Conservation (phyloP, 1,284 basidiomycete genomes). For the Naganishia liquefaciens region DNA sequence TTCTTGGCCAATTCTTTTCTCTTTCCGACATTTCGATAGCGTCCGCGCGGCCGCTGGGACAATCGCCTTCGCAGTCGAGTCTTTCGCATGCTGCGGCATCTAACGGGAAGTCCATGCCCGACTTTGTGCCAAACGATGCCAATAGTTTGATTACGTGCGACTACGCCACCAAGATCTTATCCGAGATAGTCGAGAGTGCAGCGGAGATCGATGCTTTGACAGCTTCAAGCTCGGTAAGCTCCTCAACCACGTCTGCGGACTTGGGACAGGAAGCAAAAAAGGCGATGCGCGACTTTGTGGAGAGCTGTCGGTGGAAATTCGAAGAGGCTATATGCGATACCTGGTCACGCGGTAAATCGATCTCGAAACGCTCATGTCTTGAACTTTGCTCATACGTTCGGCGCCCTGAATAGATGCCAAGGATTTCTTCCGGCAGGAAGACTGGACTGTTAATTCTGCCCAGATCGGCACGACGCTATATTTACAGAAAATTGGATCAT, state of each 20-base stretch:
- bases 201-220: slow-evolving; percentile 77
- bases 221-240: neutral
- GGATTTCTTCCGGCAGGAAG: slow-evolving; percentile 80
- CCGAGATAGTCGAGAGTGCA: slow-evolving; percentile 81
- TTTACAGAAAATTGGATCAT: slow-evolving; percentile 73
- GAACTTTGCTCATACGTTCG: neutral
- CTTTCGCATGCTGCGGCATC: slow-evolving; percentile 33
- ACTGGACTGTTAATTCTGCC: slow-evolving; percentile 68
- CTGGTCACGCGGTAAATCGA: slow-evolving; percentile 75
- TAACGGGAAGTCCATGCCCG: slow-evolving; percentile 54
- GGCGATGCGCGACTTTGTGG: slow-evolving; percentile 71
- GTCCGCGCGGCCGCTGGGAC: slow-evolving; percentile 10
- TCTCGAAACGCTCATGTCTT: neutral
- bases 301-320: slow-evolving; percentile 84
- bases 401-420: slow-evolving; percentile 70
- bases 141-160: slow-evolving; percentile 81
- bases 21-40: slow-evolving; percentile 73
- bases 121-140: slow-evolving; percentile 70
- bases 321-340: slow-evolving; percentile 73
- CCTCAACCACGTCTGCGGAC: slow-evolving; percentile 35
- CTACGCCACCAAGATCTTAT: slow-evolving; percentile 74
- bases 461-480: slow-evolving; percentile 57
- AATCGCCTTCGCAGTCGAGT: slow-evolving; percentile 37
- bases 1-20: slow-evolving; percentile 85
- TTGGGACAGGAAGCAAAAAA: slow-evolving; percentile 63